A percentile compares a stretch with the other conserved stretches of the same genome.
Conservation (phyloP, 225 moss, liverwort and hornwort genomes). For the Ulota crispa region DNA sequence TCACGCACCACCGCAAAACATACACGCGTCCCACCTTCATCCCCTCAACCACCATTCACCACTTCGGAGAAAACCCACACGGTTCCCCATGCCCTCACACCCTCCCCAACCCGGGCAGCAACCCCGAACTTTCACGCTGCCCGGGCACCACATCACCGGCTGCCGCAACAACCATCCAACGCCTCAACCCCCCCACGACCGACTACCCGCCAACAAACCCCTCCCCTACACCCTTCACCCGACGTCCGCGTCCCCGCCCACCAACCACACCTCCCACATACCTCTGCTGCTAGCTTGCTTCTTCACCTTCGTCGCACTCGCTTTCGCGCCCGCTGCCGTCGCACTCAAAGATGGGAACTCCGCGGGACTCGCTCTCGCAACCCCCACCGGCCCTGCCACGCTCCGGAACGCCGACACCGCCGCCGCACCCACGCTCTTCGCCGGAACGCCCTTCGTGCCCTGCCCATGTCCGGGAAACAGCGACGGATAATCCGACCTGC, state of each 20-base stretch:
- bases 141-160: not conserved
- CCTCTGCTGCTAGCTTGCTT: constrained; percentile 42
- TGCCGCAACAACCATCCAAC: not conserved
- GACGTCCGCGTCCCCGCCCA: not conserved
- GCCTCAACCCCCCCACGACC: not conserved
- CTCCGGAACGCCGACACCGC: constrained; percentile 38
- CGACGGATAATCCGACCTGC: constrained; percentile 77
- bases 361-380: constrained; percentile 36
- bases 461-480: constrained; percentile 50
- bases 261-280: not conserved
- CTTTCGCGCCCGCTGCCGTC: constrained; percentile 24
- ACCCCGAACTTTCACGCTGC: not conserved
- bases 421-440: constrained; percentile 25
- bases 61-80: not conserved
- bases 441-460: constrained; percentile 28
- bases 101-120: not conserved
- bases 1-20: not conserved
- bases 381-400: constrained; percentile 33
- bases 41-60: not conserved
- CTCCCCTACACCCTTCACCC: not conserved
- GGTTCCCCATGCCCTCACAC: too few relatives aligned
- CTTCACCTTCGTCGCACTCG: constrained; percentile 31
- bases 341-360: constrained; percentile 66
- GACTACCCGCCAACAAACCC: too few relatives aligned
- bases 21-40: not conserved